Evolutionary conservation across 768 basidiomycete species (phyloP).

Genomic region (Russula griseocarnosa): DNA sequence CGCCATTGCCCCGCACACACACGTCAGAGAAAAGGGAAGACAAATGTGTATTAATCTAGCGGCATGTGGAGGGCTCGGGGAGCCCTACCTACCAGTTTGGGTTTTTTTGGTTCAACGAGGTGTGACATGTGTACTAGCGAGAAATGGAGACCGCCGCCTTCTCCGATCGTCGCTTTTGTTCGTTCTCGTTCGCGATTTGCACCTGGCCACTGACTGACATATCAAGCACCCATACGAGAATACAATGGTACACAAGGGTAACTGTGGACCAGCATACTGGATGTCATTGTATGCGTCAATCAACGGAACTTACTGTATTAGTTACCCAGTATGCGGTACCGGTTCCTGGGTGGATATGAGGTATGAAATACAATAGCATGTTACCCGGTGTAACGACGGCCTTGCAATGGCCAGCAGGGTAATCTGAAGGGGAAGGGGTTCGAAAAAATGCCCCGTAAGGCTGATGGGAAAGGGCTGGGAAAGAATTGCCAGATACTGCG

Average conservation of each 20-base stretch:
- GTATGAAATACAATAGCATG: background rate
- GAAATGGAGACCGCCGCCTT: background rate
- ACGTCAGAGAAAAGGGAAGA: background rate
- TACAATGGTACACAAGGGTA: background rate
- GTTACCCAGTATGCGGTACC: background rate
- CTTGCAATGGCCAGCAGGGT: background rate
- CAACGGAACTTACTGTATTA: background rate
- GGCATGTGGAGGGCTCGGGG: background rate
- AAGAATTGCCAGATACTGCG: background rate
- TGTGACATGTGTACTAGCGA: too few relatives aligned
- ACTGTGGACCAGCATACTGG: background rate
- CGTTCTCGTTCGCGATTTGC: conserved; percentile 9
- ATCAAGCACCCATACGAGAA: background rate
- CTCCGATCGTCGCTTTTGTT: background rate
- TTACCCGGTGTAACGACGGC: background rate
- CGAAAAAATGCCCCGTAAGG: too few relatives aligned
- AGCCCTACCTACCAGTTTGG: background rate
- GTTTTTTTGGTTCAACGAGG: background rate
- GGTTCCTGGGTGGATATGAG: background rate
- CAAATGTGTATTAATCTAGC: background rate
- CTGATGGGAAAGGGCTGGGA: background rate
- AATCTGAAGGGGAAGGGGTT: background rate
- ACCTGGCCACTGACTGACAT: background rate
- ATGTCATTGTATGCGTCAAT: background rate
- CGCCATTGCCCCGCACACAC: background rate